Percentiles rank a stretch among this genome's conserved stretches.
These are phyloP conservation scores for Fraxinus sp. DNA, from an alignment of 305 asterid genomes.

Conservation along the genomic window DNA sequence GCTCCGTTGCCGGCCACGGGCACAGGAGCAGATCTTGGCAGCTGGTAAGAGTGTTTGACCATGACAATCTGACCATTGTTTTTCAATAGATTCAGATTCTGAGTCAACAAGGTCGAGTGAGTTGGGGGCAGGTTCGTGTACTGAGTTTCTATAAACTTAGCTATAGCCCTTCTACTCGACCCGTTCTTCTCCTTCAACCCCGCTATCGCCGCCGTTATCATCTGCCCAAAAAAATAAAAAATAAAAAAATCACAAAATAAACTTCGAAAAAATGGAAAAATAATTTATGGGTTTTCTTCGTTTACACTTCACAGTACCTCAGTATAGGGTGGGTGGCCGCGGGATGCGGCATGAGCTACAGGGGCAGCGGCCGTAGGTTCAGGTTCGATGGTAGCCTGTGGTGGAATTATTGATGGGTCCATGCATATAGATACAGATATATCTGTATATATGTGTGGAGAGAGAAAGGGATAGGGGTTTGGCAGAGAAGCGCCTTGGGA, in stretches of 20 bases:
- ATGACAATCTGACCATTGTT: constrained; percentile 50
- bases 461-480: neutral
- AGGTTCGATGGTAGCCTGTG: constrained; percentile 34
- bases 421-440: constrained; percentile 23
- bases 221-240: constrained; percentile 33
- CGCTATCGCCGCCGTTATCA: constrained; percentile 67
- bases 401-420: constrained; percentile 53
- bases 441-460: neutral
- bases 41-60: constrained; percentile 72
- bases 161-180: constrained; percentile 70
- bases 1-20: constrained; percentile 29
- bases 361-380: constrained; percentile 20
- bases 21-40: constrained; percentile 52
- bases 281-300: neutral
- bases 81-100: constrained; percentile 56
- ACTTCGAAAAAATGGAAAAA: neutral
- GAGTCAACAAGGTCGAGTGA: constrained; percentile 53
- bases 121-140: constrained; percentile 52
- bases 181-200: constrained; percentile 66
- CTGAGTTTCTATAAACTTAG: constrained; percentile 54
- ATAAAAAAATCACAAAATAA: neutral
- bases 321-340: constrained; percentile 60
- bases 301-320: constrained; percentile 41
- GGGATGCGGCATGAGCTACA: constrained; percentile 21
- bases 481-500: neutral